These are phyloP conservation scores for Elsinoe ampelina DNA, from an alignment of 2,329 filamentous ascomycete species.

Conservation along the genomic window DNA sequence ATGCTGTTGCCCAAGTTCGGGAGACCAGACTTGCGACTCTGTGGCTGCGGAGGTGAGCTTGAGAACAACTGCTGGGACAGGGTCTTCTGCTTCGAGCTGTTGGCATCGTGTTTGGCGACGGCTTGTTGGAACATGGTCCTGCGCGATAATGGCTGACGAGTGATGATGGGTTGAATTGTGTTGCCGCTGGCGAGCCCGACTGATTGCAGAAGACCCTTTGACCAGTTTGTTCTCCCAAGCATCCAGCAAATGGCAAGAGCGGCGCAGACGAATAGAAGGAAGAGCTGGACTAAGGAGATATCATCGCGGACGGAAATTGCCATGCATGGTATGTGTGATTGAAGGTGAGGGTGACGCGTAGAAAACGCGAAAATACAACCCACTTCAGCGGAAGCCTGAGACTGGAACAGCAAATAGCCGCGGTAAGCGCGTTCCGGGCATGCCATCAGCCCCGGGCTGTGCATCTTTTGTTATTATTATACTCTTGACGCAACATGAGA, in stretches of 20 bases:
- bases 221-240: constrained; percentile 2
- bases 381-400: not conserved
- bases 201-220: constrained; percentile 13
- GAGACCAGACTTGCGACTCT: constrained; percentile 29
- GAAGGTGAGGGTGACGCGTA: not conserved
- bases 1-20: constrained; percentile 28
- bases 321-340: not conserved
- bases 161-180: not conserved
- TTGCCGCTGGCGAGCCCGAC: constrained; percentile 2
- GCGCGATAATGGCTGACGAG: not conserved
- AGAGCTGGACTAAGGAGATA: not conserved
- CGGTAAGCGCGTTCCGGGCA: not conserved
- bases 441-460: not conserved
- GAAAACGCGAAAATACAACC: constrained; percentile 2
- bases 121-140: constrained; percentile 11
- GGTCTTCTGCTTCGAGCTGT: constrained; percentile 18
- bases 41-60: constrained; percentile 47
- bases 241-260: constrained; percentile 6
- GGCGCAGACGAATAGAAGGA: not conserved
- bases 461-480: too few species aligned
- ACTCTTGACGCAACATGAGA: not conserved
- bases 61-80: constrained; percentile 49
- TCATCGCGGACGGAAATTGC: constrained; percentile 10
- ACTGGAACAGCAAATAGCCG: constrained; percentile 2
- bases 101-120: constrained; percentile 17